Conservation (phyloP, 2,329 filamentous ascomycete genomes). For the Trichoderma sp. region DNA sequence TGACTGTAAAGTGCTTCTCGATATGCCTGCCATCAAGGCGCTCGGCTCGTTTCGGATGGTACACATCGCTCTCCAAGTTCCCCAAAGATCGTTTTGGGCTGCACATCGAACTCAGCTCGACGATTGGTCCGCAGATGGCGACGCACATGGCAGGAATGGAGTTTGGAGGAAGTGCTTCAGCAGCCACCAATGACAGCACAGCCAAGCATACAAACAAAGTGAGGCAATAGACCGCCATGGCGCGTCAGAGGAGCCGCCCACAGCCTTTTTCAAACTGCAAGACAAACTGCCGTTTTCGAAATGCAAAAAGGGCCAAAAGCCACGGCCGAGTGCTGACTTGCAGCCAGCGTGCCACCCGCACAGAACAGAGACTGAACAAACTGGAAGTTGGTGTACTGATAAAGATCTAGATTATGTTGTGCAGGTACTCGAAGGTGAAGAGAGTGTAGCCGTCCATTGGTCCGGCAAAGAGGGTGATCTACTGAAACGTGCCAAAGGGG, state of each 20-base stretch:
- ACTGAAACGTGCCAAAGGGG: constrained; percentile 34
- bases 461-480: neutral
- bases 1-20: constrained; percentile 38
- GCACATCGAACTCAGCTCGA: constrained; percentile 48
- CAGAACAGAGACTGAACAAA: neutral
- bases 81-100: constrained; percentile 29
- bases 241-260: neutral
- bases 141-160: constrained; percentile 47
- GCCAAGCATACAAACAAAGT: constrained; percentile 38
- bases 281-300: neutral
- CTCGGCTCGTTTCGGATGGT: neutral
- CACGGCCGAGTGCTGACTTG: neutral
- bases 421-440: neutral
- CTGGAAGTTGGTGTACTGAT: neutral
- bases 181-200: constrained; percentile 37
- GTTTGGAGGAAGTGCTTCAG: constrained; percentile 41
- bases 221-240: constrained; percentile 38
- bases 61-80: neutral
- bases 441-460: neutral
- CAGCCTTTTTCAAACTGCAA: neutral
- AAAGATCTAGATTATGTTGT: neutral
- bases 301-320: neutral
- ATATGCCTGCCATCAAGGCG: neutral
- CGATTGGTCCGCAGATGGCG: constrained; percentile 49
- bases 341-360: neutral